These are phyloP conservation scores for Phlyctochytrium arcticum DNA, from an alignment of 192 early-diverging fungal species.

Conservation along the genomic window DNA sequence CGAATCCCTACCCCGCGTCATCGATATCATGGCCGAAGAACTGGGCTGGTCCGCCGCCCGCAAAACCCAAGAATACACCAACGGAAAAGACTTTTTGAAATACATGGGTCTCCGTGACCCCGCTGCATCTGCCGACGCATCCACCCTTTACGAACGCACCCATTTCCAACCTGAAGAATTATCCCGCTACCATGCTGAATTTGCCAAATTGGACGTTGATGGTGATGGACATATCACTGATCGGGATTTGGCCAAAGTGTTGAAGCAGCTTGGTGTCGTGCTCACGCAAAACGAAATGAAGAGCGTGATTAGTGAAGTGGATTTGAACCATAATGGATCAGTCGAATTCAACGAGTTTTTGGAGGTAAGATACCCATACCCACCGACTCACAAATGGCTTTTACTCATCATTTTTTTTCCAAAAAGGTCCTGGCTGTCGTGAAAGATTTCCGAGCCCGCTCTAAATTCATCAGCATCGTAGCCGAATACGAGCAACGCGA, in stretches of 20 bases:
- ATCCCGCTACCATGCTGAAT: conserved; percentile 51
- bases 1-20: conserved; percentile 78
- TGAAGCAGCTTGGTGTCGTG: conserved; percentile 50
- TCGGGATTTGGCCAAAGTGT: conserved; percentile 46
- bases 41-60: conserved; percentile 71
- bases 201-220: conserved; percentile 48
- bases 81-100: conserved; percentile 71
- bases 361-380: conserved; percentile 24
- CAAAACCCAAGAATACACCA: conserved; percentile 63
- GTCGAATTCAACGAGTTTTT: conserved; percentile 74
- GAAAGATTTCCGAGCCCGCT: conserved; percentile 50
- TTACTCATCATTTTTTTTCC: neutral
- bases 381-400: neutral
- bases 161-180: conserved; percentile 65
- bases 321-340: conserved; percentile 45
- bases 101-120: conserved; percentile 82
- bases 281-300: conserved; percentile 48
- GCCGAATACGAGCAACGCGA: conserved; percentile 27
- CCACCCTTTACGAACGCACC: conserved; percentile 39
- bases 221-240: conserved; percentile 56
- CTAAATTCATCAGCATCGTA: conserved; percentile 43
- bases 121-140: conserved; percentile 3
- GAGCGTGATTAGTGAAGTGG: conserved; percentile 50
- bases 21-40: conserved; percentile 90
- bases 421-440: conserved; percentile 53